Conservation (phyloP, 2,329 filamentous ascomycete species). For the Aspergillus puulaauensis region DNA sequence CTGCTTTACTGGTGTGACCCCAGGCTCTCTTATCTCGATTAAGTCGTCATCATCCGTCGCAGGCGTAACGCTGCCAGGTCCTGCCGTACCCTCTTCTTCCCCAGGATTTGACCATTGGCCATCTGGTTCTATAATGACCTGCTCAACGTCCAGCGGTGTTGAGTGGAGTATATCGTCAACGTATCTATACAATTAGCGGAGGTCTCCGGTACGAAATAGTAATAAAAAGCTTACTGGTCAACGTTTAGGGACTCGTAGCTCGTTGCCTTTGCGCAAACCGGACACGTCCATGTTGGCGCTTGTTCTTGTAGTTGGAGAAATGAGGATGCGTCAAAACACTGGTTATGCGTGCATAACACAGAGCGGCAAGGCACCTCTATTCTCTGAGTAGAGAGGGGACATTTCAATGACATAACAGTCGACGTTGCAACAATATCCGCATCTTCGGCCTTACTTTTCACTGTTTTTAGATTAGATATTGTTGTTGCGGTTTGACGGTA, state of each 20-base stretch:
- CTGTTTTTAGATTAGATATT: constrained; percentile 47
- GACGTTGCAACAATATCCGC: constrained; percentile 87
- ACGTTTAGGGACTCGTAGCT: constrained; percentile 80
- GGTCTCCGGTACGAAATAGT: neutral
- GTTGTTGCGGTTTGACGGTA: constrained; percentile 4
- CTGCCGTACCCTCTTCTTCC: constrained; percentile 39
- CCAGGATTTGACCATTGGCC: constrained; percentile 68
- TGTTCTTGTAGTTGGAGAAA: constrained; percentile 95
- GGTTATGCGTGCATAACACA: constrained; percentile 77
- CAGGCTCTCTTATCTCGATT: constrained; percentile 49
- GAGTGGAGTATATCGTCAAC: constrained; percentile 80
- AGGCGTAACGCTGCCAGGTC: constrained; percentile 38
- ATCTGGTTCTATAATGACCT: constrained; percentile 86
- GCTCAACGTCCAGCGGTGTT: constrained; percentile 70
- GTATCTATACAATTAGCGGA: constrained; percentile 56
- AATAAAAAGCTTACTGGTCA: constrained; percentile 66
- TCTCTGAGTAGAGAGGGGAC: constrained; percentile 82
- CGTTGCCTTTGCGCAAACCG: constrained; percentile 82
- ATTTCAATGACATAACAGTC: constrained; percentile 85
- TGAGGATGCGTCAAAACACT: constrained; percentile 91
- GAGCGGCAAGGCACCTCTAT: constrained; percentile 79
- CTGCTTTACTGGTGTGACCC: constrained; percentile 38
- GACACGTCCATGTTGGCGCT: constrained; percentile 94
- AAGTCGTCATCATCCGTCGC: constrained; percentile 50
- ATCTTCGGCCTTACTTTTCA: constrained; percentile 78